Evolutionary conservation across 1,284 basidiomycete genomes (phyloP), one percentile per base, ranked within the genome.

Genomic region (Heliocybe sulcata): DNA sequence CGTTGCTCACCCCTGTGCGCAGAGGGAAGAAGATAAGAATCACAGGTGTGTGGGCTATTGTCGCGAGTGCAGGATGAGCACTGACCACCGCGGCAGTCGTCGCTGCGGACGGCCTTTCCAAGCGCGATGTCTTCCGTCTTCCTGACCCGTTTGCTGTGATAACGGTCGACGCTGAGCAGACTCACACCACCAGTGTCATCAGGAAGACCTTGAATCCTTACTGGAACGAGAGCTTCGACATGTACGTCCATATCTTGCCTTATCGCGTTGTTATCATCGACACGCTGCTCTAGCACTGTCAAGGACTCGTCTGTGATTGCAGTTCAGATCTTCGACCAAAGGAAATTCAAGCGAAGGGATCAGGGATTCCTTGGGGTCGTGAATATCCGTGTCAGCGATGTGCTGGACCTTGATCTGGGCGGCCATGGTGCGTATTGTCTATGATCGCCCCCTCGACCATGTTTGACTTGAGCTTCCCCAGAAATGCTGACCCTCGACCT

Each of bases 291-390:
- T 59, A 94, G 92, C 60, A 85, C 80, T 57, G 90, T 97, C 64
- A 93, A 90, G 61, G 91, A 90, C 63, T 89, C 88, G 26, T 97
- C 94, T 45, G 85, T 91, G 63, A 83, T 99, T 58, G 86, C 89
- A n/a, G 93, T 98, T 52, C 95, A 98, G 75, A 90, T 98, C 64
- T 98, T 98, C 67, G 96, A 99, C 76, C 92, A 98, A 73, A 86
- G 89, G 70, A 97, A 97, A 75, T 98, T 97, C 78, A 98, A 89
- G 77, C 90, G 91, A 72, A 87, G 91, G 65, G 95, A 99, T 71
- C 96, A 99, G 76, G 96, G 95, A 61, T 86, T 85, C 63, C 79
- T 97, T 47, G 94, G 94, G 56, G 90, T 96, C 25, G 87, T 94
- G 71, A 96, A 94, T 67, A 79, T 96, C 60, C 82, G 90, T 58